These are phyloP conservation scores for Triticum urartu DNA, from an alignment of 176 grass and related monocot species.

Conservation along the genomic window DNA sequence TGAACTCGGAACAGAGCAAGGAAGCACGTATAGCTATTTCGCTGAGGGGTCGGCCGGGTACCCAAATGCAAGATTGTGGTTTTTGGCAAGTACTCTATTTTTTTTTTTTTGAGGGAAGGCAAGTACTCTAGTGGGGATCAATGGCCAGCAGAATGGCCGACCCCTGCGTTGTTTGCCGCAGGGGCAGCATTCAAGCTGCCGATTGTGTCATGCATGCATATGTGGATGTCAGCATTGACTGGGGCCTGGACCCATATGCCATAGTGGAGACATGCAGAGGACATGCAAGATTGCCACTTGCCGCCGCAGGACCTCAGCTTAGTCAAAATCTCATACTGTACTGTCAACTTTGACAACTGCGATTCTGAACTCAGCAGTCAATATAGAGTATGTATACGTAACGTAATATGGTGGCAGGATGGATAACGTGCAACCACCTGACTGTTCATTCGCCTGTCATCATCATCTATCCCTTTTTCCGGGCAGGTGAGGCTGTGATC, in stretches of 20 bases:
- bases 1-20: not conserved
- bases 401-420: constrained; percentile 4
- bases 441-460: not conserved
- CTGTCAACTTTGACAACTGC: not conserved
- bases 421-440: constrained; percentile 31
- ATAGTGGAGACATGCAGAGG: constrained; percentile 10
- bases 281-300: not conserved
- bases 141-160: not conserved
- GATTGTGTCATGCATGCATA: not conserved
- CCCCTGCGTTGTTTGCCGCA: not conserved
- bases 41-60: not conserved
- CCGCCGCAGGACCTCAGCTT: not conserved
- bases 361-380: not conserved
- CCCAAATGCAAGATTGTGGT: not conserved
- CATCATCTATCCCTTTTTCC: constrained; percentile 14
- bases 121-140: not conserved
- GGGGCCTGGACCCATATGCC: not conserved
- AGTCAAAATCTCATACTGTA: constrained; percentile 2
- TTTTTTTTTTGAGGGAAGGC: too few species aligned
- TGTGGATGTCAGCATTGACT: constrained; percentile 21
- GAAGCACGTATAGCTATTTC: not conserved
- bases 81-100: not conserved
- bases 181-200: not conserved
- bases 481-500: not conserved
- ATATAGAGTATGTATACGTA: too few species aligned